Conservation (phyloP, 768 basidiomycete species). For the Asterophora lycoperdoides region DNA sequence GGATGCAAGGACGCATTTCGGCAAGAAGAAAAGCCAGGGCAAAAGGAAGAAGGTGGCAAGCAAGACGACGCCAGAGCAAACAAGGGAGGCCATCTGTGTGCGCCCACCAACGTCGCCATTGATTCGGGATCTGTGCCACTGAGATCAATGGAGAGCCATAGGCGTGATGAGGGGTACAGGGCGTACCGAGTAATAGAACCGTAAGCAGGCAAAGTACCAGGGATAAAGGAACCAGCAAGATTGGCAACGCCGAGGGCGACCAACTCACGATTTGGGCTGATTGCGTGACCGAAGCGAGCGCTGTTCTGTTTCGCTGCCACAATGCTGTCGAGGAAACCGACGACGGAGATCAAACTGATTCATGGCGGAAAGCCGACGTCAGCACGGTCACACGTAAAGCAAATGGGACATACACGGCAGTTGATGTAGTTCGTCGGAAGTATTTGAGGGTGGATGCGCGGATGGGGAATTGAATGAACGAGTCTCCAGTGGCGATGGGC, state of each 20-base stretch:
- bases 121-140: constrained; percentile 61
- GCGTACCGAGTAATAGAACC: constrained; percentile 86
- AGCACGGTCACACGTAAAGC: not conserved
- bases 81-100: constrained; percentile 84
- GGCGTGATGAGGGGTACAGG: not conserved
- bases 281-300: constrained; percentile 78
- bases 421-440: constrained; percentile 77
- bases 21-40: constrained; percentile 79
- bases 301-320: constrained; percentile 94
- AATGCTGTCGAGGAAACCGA: constrained; percentile 93
- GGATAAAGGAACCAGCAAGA: constrained; percentile 71
- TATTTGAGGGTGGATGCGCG: constrained; percentile 53
- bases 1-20: constrained; percentile 85
- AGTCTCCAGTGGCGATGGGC: constrained; percentile 51
- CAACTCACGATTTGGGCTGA: constrained; percentile 92
- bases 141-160: constrained; percentile 3
- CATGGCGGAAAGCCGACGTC: not conserved
- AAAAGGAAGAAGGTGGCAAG: constrained; percentile 88
- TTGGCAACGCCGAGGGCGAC: constrained; percentile 90
- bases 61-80: constrained; percentile 71
- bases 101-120: constrained; percentile 87
- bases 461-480: constrained; percentile 74
- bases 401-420: constrained; percentile 58
- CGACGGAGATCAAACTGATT: constrained; percentile 65
- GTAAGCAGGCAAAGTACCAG: constrained; percentile 88